Percentiles rank a stretch among this genome's conserved stretches.
These are phyloP conservation scores for Kockovaella imperatae DNA, from an alignment of 768 basidiomycete genomes.

Conservation along the genomic window DNA sequence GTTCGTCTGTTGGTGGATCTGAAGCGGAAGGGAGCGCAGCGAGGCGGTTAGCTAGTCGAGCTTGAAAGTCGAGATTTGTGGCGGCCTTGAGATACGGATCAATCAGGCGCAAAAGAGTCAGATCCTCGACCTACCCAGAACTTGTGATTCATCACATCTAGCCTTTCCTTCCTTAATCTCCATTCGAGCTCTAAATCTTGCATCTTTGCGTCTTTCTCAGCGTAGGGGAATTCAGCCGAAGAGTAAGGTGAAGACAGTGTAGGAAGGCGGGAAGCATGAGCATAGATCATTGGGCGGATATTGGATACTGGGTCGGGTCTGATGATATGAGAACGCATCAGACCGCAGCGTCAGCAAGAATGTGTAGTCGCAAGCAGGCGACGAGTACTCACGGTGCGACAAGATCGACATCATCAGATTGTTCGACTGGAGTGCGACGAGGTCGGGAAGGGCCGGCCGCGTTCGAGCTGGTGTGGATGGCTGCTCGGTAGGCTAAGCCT, in stretches of 20 bases:
- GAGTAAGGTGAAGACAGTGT: slow-evolving; percentile 18
- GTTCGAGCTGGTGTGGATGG: too few relatives aligned
- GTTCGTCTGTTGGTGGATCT: slow-evolving; percentile 24
- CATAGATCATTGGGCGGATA: slow-evolving; percentile 38
- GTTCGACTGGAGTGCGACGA: neutral
- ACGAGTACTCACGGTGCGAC: slow-evolving; percentile 32
- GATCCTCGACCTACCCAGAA: slow-evolving; percentile 31
- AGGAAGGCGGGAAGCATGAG: slow-evolving; percentile 16
- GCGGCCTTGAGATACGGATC: slow-evolving; percentile 15
- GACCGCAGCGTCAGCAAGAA: neutral
- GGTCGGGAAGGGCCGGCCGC: neutral
- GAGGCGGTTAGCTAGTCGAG: slow-evolving; percentile 27
- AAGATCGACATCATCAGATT: slow-evolving; percentile 17
- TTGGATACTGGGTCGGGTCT: slow-evolving; percentile 41
- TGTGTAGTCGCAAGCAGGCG: neutral
- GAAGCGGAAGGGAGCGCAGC: slow-evolving; percentile 18
- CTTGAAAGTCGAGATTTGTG: slow-evolving; percentile 28
- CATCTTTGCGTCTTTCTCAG: slow-evolving; percentile 3
- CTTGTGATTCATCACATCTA: slow-evolving; percentile 36
- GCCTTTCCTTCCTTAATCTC: slow-evolving; percentile 30
- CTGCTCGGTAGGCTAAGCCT: too few relatives aligned
- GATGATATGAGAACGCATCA: slow-evolving; percentile 1
- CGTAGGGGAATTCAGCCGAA: slow-evolving; percentile 17
- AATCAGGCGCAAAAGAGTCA: neutral
- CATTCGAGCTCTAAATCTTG: slow-evolving; percentile 35